Base-by-base conservation (phyloP, 345 rosid species). In the Schrenkiella parvula region DNA sequence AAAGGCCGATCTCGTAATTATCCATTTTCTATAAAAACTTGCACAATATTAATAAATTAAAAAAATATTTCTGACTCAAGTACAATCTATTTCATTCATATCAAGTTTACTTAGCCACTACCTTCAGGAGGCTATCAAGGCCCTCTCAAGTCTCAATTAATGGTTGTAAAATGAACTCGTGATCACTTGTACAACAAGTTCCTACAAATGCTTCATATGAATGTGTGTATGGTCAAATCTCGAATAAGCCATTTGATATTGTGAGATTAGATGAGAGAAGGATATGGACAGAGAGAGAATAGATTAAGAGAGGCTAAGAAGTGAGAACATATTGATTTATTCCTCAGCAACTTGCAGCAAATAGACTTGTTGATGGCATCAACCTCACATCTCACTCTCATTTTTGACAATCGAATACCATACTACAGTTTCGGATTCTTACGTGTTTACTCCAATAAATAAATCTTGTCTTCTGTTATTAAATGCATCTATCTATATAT, bases 321-420 rank as follows among this genome's bases (percentile, higher is more conserved):
- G 66, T 64, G 77, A 66, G 67, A 47, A 21, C 53, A 48, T 47
- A 57, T 37, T 47, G 52, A 66, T 42, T 32, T 52, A 68, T 75
- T 75, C 69, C 19, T 68, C 10, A 31, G n/a, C 69, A 68, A 75
- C 57, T 75, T 75, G 74, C 23, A 75, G 42, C 56, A 23, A 59
- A 51, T 23, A 22, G 66, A 31, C 57, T 68, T 13, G 57, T 42
- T 56, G 62, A 17, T 68, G 11, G 69, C 46, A 60, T 68, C 74
- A 75, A 53, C 69, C 48, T 75, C 70, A 61, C 70, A 68, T 75
- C 50, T 75, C 78, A 50, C 39, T 59, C 73, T 74, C 74, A 68
- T 68, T 60, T 44, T 67, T 75, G 73, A 75, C 74, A 68, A 61
- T 75, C 74, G 64, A 68, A 43, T 61, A 60, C 58, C 34, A 68